These are phyloP conservation scores for Narthecium ossifragum DNA, from an alignment of 106 monocot genomes.

Conservation along the genomic window DNA sequence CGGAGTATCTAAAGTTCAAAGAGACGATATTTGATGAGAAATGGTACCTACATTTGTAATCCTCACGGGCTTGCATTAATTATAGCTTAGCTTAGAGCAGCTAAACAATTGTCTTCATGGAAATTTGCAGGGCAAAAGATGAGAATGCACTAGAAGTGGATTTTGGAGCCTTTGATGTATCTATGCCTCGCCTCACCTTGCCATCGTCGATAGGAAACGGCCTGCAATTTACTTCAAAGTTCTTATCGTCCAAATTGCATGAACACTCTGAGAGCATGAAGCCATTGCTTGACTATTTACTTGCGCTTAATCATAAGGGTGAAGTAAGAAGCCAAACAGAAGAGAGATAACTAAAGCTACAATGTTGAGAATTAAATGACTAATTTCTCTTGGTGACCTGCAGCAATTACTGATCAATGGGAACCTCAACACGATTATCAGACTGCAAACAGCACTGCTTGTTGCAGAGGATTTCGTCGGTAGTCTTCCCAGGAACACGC, in stretches of 20 bases:
- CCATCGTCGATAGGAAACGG: conserved; percentile 90
- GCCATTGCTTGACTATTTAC: conserved; percentile 73
- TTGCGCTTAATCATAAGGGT: conserved; percentile 46
- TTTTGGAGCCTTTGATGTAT: conserved; percentile 63
- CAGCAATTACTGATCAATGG: conserved; percentile 88
- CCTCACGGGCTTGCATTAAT: background rate
- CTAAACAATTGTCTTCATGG: background rate
- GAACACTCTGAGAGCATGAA: conserved; percentile 41
- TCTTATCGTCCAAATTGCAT: conserved; percentile 51
- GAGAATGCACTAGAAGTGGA: conserved; percentile 88
- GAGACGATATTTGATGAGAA: conserved; percentile 69
- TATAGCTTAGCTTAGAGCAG: background rate
- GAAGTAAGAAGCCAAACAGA: conserved; percentile 35
- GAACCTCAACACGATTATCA: conserved; percentile 61
- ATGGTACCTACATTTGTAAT: conserved; percentile 47
- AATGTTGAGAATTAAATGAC: background rate
- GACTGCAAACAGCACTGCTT: conserved; percentile 77
- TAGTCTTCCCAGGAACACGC: conserved; percentile 53
- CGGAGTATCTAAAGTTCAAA: conserved; percentile 81
- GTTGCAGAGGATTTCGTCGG: conserved; percentile 71
- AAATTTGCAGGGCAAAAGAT: conserved; percentile 65
- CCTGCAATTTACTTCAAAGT: conserved; percentile 45
- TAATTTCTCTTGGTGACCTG: conserved; percentile 3
- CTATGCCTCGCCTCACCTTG: conserved; percentile 56
- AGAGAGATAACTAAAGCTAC: background rate